phyloP scores from a whole-genome alignment of 495 filamentous ascomycete genomes.

The Podospora bellae-mahoneyi region DNA sequence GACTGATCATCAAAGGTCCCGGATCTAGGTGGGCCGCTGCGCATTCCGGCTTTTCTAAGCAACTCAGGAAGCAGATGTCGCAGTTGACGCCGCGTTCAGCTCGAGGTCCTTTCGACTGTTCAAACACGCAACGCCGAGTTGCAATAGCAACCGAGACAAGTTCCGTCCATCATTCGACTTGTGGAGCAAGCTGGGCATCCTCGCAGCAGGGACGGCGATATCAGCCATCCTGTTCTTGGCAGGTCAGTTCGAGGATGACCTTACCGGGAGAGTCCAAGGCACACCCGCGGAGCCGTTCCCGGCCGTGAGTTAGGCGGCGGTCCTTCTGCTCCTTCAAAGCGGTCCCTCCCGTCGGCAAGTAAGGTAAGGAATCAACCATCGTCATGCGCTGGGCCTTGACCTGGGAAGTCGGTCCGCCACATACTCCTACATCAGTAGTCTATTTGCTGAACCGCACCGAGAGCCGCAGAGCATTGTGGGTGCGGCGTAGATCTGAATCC shows the following conservation, averaged over 20 bases:
- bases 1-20: neutral
- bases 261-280: neutral
- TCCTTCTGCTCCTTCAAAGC: slow-evolving; percentile 1
- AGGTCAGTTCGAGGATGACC: slow-evolving; percentile 4
- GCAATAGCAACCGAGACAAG: neutral
- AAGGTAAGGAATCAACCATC: neutral
- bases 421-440: slow-evolving; percentile 5
- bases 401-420: neutral
- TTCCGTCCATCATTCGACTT: neutral
- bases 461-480: slow-evolving; percentile 5
- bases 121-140: neutral
- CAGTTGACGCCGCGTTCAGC: slow-evolving; percentile 1
- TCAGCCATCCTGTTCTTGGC: slow-evolving; percentile 10
- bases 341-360: slow-evolving; percentile 12
- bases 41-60: neutral
- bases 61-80: neutral
- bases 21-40: neutral
- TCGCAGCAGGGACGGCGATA: neutral
- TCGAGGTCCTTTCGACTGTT: neutral
- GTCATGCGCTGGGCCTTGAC: neutral
- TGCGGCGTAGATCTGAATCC: slow-evolving; percentile 1
- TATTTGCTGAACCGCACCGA: slow-evolving; percentile 10
- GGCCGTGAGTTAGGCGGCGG: neutral
- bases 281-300: slow-evolving; percentile 3
- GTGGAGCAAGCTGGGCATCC: slow-evolving; percentile 4